Evolutionary conservation across 2,329 filamentous ascomycete species (phyloP), one percentile per base, ranked within the genome.

Genomic region (Pseudofabraea citricarpa): DNA sequence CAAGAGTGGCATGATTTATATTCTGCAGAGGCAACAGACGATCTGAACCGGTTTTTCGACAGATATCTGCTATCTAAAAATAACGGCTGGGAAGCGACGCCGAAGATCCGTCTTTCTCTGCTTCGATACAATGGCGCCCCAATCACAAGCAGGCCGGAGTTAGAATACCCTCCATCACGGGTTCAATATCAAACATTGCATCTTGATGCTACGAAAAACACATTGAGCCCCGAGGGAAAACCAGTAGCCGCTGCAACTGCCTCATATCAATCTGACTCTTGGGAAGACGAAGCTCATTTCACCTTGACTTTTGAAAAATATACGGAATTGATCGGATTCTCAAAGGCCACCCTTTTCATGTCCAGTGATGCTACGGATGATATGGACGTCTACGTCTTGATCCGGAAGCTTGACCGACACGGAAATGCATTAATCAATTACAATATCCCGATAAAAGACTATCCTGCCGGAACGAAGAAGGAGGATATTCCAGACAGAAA

Each of bases 1-100:
- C 67, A 71, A 47, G 70, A 72, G 43, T 72, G 68, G 70, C 64
- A 64, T 41, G 69, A 72, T 42, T 47, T 70, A 4, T 72, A 64
- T 45, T 57, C 55, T 7, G 51, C 54, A 0, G 54, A 64, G 15
- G 54, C 58, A 2, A 56, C 54, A 16, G 54, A 62, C 2, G 68
- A 72, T 40, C 58, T 73, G 1, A 47, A 58, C 7, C 46, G 50
- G 2, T 74, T 69, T 56, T 74, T 73, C 41, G 70, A 74, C 37
- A 55, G 52, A 2, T 75, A 67, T 44, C 57, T 73, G 18, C 68
- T 65, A 26, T 64, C 57, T 0, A 54, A 59, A 1, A 45, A 67
- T 1, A 74, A 74, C 40, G 65, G 55, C 13, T 74, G 69, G 69
- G 67, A 73, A 47, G 58, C 62, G 29, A 74, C 70, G 0, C 68